Base-by-base conservation (phyloP, 2,329 filamentous ascomycete genomes). In the Chrysosphaeria jannelii region DNA sequence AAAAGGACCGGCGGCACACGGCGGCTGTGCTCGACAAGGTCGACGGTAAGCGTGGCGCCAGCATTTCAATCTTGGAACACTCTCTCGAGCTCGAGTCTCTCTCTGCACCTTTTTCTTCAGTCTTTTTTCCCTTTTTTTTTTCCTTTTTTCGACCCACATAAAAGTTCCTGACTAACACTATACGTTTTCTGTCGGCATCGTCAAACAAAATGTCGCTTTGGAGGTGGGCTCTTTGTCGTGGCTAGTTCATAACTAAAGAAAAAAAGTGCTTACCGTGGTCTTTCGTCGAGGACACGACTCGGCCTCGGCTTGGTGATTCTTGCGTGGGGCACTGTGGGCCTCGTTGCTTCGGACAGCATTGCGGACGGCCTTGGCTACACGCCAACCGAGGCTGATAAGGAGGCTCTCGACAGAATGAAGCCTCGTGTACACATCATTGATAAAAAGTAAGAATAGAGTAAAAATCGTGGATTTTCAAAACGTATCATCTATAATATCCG, bases 261-360 rank as follows among this genome's bases (percentile, higher is more conserved):
- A 18, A 7, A 4, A 16, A 71, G 65, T 36, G 51, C 63, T 24
- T 89, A 78, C 48, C 65, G 56, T 38, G 61, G 57, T 34, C 63
- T 89, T 25, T 48, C 66, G 4, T 57, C 68, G 10, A 65, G 58
- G 33, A 68, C 70, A 13, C 69, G 71, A 27, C 45, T 74, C 20
- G 45, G 66, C 22, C 53, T 89, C 30, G 79, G 79, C 33, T 40
- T 63, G 23, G 69, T 64, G 34, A 45, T 89, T 32, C 61, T 90
- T 37, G 59, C 59, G 16, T 90, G 76, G 60, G 75, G 74, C 9
- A 47, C 51, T 19, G 47, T 62, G 19, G 79, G 75, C 10, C 52
- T 85, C n/a, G 66, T 68, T 38, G 38, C 72, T 10, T 63, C 69
- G 5, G 70, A 81, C 37, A 52, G 53, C 27, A 62, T 68, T 10